phyloP scores from a whole-genome alignment of 2,329 filamentous ascomycete genomes.

The Stemphylium lycopersici region DNA sequence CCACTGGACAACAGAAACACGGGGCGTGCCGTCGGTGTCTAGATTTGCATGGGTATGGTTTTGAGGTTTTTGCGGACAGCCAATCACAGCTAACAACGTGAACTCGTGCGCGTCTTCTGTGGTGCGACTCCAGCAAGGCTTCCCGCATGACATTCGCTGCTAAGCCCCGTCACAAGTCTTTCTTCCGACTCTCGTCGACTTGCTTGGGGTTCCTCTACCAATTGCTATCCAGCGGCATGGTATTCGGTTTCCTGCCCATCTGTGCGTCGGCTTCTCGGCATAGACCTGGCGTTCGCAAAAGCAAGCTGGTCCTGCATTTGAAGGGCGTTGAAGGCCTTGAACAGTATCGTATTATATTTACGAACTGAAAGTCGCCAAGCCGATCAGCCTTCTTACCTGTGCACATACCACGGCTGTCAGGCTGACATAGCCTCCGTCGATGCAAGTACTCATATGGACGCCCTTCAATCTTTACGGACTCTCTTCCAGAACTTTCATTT shows the following conservation, averaged over 20 bases:
- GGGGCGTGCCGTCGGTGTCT: slow-evolving; percentile 16
- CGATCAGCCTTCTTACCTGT: slow-evolving; percentile 11
- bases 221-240: slow-evolving; percentile 20
- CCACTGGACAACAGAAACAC: slow-evolving; percentile 11
- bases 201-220: slow-evolving; percentile 13
- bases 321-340: slow-evolving; percentile 11
- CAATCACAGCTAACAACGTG: slow-evolving; percentile 25
- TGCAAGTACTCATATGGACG: slow-evolving; percentile 3
- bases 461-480: neutral
- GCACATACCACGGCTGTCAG: neutral
- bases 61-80: slow-evolving; percentile 1
- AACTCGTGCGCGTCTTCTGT: slow-evolving; percentile 25
- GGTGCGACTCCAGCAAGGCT: slow-evolving; percentile 18
- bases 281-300: slow-evolving; percentile 11
- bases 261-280: neutral
- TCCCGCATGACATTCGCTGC: slow-evolving; percentile 21
- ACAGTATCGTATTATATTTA: slow-evolving; percentile 8
- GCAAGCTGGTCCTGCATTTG: slow-evolving; percentile 2
- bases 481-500: slow-evolving; percentile 6
- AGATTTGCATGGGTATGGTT: slow-evolving; percentile 13
- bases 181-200: slow-evolving; percentile 10
- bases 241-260: slow-evolving; percentile 3
- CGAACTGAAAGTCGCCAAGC: slow-evolving; percentile 7
- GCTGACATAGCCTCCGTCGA: slow-evolving; percentile 12
- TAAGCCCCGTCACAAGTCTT: slow-evolving; percentile 18